These are phyloP conservation scores for Rhazya stricta DNA, from an alignment of 257 asterid species.

Conservation along the genomic window DNA sequence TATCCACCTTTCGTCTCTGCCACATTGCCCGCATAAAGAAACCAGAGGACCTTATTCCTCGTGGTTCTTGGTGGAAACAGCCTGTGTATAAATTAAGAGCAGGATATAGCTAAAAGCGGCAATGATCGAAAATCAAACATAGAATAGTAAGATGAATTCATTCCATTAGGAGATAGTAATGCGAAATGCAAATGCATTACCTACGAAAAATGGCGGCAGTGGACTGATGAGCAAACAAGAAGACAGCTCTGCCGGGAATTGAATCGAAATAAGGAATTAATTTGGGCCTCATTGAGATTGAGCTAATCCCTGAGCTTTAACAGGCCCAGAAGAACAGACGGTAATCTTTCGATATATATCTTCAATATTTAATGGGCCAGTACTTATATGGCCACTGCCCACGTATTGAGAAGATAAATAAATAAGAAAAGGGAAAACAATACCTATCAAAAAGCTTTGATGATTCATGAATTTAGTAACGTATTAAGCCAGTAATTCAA, in stretches of 20 bases:
- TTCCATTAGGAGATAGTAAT: background rate
- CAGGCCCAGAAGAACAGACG: background rate
- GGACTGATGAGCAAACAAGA: slow-evolving; percentile 11
- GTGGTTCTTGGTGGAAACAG: slow-evolving; percentile 9
- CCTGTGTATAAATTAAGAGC: slow-evolving; percentile 1
- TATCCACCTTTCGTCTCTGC: slow-evolving; percentile 19
- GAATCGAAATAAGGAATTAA: slow-evolving; percentile 22
- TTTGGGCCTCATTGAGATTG: slow-evolving; percentile 19
- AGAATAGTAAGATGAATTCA: background rate
- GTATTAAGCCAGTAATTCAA: no score
- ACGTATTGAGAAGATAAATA: background rate
- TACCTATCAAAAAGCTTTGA: no score
- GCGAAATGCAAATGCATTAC: background rate
- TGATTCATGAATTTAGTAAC: no score
- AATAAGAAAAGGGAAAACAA: no score
- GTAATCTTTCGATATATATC: background rate
- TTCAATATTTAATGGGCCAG: background rate
- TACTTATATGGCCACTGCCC: background rate
- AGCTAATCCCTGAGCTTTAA: slow-evolving; percentile 23
- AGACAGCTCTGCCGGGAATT: slow-evolving; percentile 9
- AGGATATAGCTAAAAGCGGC: background rate
- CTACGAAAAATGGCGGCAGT: slow-evolving; percentile 16
- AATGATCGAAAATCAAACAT: background rate
- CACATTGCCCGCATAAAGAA: slow-evolving; percentile 19
- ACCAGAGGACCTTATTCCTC: slow-evolving; percentile 11